Conservation (phyloP, 1,139 yeast genomes). For the Debaryomycetaceae sp. region DNA sequence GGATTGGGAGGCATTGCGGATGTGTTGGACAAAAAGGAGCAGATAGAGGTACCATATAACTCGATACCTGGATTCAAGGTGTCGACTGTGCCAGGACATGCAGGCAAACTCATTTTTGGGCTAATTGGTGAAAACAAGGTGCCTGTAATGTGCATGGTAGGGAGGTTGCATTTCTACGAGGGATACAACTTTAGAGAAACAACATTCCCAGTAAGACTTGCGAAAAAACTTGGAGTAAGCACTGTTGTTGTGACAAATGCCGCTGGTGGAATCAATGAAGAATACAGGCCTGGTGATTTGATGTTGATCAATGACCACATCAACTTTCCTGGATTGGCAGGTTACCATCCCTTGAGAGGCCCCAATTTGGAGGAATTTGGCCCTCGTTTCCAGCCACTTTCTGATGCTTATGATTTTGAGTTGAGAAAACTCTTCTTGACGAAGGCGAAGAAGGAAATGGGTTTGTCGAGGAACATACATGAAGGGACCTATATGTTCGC, state of each 20-base stretch:
- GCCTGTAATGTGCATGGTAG: constrained; percentile 92
- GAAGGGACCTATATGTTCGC: constrained; percentile 88
- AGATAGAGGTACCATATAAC: constrained; percentile 54
- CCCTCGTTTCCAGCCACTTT: constrained; percentile 81
- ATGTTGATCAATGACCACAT: constrained; percentile 89
- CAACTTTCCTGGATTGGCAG: constrained; percentile 87
- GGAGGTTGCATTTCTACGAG: constrained; percentile 88
- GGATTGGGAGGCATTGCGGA: constrained; percentile 87
- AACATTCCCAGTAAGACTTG: constrained; percentile 80
- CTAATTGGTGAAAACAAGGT: constrained; percentile 62
- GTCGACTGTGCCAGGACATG: constrained; percentile 90
- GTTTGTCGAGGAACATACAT: constrained; percentile 58
- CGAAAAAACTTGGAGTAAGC: constrained; percentile 58
- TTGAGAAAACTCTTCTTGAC: constrained; percentile 58
- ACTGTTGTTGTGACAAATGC: constrained; percentile 84
- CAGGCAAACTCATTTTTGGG: constrained; percentile 80
- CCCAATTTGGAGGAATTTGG: constrained; percentile 79
- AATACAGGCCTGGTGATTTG: constrained; percentile 76
- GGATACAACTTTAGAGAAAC: constrained; percentile 81
- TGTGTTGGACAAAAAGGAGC: constrained; percentile 37
- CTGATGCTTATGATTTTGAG: constrained; percentile 83
- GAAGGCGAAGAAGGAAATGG: constrained; percentile 48
- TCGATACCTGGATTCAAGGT: constrained; percentile 76
- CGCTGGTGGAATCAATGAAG: constrained; percentile 80
- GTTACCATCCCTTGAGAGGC: constrained; percentile 84